These are phyloP conservation scores for Gossypium anomalum DNA, from an alignment of 345 rosid species.

Conservation along the genomic window DNA sequence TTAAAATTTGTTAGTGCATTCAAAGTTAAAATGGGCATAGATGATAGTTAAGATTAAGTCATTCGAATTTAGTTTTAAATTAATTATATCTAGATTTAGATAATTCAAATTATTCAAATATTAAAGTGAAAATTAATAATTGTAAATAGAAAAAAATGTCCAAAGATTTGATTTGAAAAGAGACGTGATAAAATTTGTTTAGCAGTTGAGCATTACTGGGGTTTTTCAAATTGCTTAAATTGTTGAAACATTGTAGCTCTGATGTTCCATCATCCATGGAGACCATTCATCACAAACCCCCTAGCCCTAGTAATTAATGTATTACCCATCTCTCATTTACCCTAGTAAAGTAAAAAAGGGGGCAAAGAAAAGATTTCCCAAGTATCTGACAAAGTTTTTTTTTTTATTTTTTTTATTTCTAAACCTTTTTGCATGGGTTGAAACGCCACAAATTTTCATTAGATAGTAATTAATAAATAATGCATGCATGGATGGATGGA, in stretches of 20 bases:
- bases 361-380: background rate
- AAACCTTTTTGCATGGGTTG: background rate
- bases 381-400: background rate
- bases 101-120: too few relatives aligned
- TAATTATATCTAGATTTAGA: too few relatives aligned
- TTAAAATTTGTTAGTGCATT: too few relatives aligned
- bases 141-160: background rate
- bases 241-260: conserved; percentile 16
- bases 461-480: background rate
- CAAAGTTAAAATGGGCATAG: too few relatives aligned
- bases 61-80: too few relatives aligned
- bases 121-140: too few relatives aligned
- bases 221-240: conserved; percentile 3
- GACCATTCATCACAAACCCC: background rate
- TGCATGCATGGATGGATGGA: background rate
- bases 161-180: background rate
- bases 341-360: background rate
- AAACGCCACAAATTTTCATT: background rate
- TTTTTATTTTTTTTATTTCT: background rate
- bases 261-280: conserved; percentile 1
- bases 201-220: background rate
- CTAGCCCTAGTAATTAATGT: background rate
- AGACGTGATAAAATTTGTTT: background rate
- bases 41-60: too few relatives aligned
- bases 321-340: background rate